Base-by-base conservation (phyloP, 306 rosid genomes). In the Phaseolus lunatus region DNA sequence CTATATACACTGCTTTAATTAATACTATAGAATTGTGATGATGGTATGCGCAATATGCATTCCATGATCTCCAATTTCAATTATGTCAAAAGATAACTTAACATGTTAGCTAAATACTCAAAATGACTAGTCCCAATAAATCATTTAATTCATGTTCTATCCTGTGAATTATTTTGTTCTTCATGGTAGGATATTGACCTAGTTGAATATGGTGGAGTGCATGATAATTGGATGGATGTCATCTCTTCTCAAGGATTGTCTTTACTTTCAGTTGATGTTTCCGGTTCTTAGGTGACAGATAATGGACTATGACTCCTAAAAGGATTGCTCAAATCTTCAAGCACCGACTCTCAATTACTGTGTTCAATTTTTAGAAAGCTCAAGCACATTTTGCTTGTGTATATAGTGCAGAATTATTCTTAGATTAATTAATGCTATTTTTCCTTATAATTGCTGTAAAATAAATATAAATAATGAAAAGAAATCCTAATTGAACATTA, bases 161-260 rank as follows among this genome's bases (percentile, higher is more conserved):
- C 33, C 0, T 29, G 33, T 4, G 33, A 29, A 29, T n/a, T n/a
- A n/a, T 1, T 52, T 20, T 64, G 31, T 58, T 67, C 16, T 84
- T 58, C 64, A 22, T 83, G 75, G 83, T 83, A 90, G 96, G 96
- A 90, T 85, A 54, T 85, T 72, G 80, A 59, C 75, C 80, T 90
- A 86, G 91, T 77, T 44, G 96, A 88, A 43, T 88, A 80, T 78
- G 83, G 82, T 45, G 88, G 78, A 49, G 92, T 88, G n/a, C 14
- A 83, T 66, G 96, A 90, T 82, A 85, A 73, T 78, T 90, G 96
- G 96, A 85, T 88, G 92, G 87, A 82, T 67, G 87, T 61, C 26
- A 85, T 90, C 71, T 77, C 91, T 78, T 90, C 96, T 2, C 96
- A 90, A 63, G 88, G 89, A 18, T 49, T 85, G 26, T 88, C 92